These are phyloP conservation scores for Aspergillus sp. DNA, from an alignment of 2,329 filamentous ascomycete species.

Conservation along the genomic window DNA sequence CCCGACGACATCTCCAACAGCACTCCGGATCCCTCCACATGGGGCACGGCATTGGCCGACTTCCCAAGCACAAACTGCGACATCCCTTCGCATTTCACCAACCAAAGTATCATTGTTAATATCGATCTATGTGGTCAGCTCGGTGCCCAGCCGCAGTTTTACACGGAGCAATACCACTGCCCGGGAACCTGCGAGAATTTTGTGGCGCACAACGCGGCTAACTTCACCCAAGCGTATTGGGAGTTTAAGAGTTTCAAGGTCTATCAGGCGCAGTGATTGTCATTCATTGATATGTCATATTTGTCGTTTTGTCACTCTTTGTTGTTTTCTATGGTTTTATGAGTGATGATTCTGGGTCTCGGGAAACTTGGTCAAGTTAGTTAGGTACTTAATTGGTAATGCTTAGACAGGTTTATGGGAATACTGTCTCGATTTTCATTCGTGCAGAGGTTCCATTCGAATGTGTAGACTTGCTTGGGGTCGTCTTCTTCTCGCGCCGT, in stretches of 20 bases:
- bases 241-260: slow-evolving; percentile 57
- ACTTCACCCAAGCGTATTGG: slow-evolving; percentile 58
- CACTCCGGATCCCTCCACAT: slow-evolving; percentile 54
- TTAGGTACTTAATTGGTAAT: too few species aligned
- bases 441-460: too few species aligned
- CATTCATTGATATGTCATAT: too few species aligned
- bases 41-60: slow-evolving; percentile 58
- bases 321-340: too few species aligned
- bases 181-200: slow-evolving; percentile 52
- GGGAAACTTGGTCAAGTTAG: too few species aligned
- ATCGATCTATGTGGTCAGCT: slow-evolving; percentile 59
- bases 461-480: too few species aligned
- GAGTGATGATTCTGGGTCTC: too few species aligned
- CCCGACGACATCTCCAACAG: slow-evolving; percentile 47
- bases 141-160: slow-evolving; percentile 33
- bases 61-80: slow-evolving; percentile 59
- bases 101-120: slow-evolving; percentile 60
- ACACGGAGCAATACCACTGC: slow-evolving; percentile 31
- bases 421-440: too few species aligned
- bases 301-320: too few species aligned
- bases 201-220: slow-evolving; percentile 51
- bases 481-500: too few species aligned
- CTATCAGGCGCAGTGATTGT: slow-evolving; percentile 37
- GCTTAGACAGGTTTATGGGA: too few species aligned
- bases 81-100: slow-evolving; percentile 54